These are phyloP conservation scores for Gossypium davidsonii DNA, from an alignment of 441 rosid genomes.

Conservation along the genomic window DNA sequence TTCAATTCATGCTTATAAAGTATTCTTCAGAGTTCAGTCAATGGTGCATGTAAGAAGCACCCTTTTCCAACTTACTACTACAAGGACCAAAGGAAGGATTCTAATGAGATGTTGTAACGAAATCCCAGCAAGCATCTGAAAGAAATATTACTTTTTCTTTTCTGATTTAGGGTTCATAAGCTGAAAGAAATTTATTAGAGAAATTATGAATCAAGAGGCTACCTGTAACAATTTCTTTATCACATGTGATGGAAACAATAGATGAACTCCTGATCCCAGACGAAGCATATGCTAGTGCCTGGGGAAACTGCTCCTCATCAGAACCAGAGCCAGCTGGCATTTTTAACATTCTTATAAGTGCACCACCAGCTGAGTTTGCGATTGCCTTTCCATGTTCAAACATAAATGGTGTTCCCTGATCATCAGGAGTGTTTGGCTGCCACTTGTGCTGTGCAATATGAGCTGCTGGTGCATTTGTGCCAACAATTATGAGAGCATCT, in stretches of 20 bases:
- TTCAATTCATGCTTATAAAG: neutral
- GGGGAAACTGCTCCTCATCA: constrained; percentile 77
- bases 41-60: neutral
- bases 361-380: constrained; percentile 57
- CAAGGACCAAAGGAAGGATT: neutral
- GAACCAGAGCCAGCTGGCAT: constrained; percentile 52
- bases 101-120: neutral
- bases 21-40: neutral
- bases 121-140: neutral
- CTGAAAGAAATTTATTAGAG: neutral
- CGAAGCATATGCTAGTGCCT: constrained; percentile 82
- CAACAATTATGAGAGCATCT: constrained; percentile 72
- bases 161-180: neutral
- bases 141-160: neutral
- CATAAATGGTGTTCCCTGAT: constrained; percentile 88
- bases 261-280: constrained; percentile 79
- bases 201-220: constrained; percentile 10
- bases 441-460: constrained; percentile 87
- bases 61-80: neutral
- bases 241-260: constrained; percentile 66
- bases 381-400: constrained; percentile 81
- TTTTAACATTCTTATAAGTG: constrained; percentile 86
- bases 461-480: constrained; percentile 85
- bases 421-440: constrained; percentile 98
- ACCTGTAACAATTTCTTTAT: constrained; percentile 89